Conservation (phyloP, 148 eudicot genomes). For the Chenopodium berlandieri region DNA sequence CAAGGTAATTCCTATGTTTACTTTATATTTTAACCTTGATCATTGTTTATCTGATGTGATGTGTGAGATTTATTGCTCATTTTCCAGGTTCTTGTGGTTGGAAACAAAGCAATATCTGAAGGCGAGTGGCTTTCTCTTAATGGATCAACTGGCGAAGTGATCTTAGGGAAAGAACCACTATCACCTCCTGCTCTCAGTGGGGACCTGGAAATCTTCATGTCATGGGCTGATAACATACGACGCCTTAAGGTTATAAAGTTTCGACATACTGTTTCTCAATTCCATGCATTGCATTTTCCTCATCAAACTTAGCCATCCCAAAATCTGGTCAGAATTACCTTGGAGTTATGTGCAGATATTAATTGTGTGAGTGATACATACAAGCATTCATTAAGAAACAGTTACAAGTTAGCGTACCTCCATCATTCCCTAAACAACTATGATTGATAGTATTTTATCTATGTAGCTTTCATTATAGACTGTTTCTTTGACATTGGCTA, state of each 20-base stretch:
- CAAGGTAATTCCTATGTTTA: conserved; percentile 47
- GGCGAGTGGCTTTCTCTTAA: conserved; percentile 98
- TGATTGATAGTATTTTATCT: no score
- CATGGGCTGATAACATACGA: conserved; percentile 83
- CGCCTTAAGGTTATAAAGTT: conserved; percentile 56
- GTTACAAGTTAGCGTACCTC: no score
- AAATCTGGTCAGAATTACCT: no score
- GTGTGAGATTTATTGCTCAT: conserved; percentile 8
- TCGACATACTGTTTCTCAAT: no score
- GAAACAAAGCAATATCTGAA: conserved; percentile 55
- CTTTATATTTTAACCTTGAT: background rate
- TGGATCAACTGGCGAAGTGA: conserved; percentile 95
- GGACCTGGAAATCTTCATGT: conserved; percentile 82
- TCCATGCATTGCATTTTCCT: no score
- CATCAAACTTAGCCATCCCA: no score
- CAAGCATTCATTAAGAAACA: no score
- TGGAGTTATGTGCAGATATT: no score
- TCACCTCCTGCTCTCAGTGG: conserved; percentile 87
- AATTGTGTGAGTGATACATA: no score
- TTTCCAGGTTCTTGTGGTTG: conserved; percentile 55
- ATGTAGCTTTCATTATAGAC: no score
- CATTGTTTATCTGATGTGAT: background rate
- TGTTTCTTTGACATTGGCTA: background rate
- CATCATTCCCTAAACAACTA: no score
- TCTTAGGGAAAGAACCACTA: conserved; percentile 81